Percentiles rank a stretch among this genome's conserved stretches.
phyloP scores from a whole-genome alignment of 2,329 filamentous ascomycete species.

The Grosmannia penicillata region DNA sequence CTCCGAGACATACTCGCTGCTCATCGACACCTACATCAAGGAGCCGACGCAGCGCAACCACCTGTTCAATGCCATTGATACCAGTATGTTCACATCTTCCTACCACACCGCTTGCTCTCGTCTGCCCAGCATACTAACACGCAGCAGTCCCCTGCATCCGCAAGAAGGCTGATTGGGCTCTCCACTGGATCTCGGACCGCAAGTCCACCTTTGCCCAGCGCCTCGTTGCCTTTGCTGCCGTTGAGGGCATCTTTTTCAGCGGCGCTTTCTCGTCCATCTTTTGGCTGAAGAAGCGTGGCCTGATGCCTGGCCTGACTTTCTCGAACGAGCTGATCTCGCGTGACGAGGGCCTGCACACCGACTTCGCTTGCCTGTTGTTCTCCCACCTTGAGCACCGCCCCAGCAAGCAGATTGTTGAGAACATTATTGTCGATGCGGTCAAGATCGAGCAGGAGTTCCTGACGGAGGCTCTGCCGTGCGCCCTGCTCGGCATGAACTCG shows the following conservation, averaged over 20 bases:
- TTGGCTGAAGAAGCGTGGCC: slow-evolving; percentile 99
- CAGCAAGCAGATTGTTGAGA: slow-evolving; percentile 61
- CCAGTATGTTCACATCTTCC: slow-evolving; percentile 45
- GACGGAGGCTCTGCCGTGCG: slow-evolving; percentile 84
- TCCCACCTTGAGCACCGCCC: slow-evolving; percentile 93
- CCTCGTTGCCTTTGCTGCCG: slow-evolving; percentile 89
- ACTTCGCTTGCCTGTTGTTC: slow-evolving; percentile 95
- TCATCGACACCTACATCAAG: slow-evolving; percentile 99
- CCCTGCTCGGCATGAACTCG: slow-evolving; percentile 93
- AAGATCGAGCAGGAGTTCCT: slow-evolving; percentile 95
- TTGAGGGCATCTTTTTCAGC: slow-evolving; percentile 99
- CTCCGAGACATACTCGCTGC: slow-evolving; percentile 96
- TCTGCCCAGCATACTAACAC: slow-evolving; percentile 10
- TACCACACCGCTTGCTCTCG: slow-evolving; percentile 16
- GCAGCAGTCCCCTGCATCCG: slow-evolving; percentile 82
- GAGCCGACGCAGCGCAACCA: slow-evolving; percentile 87
- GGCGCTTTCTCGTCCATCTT: slow-evolving; percentile 98
- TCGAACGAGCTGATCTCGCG: slow-evolving; percentile 99
- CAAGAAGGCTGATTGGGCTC: slow-evolving; percentile 97
- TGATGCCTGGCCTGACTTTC: slow-evolving; percentile 97
- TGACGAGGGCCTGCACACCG: slow-evolving; percentile 97
- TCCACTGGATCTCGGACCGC: slow-evolving; percentile 87
- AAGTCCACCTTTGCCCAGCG: slow-evolving; percentile 91
- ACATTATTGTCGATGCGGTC: slow-evolving; percentile 91
- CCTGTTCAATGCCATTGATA: slow-evolving; percentile 97